These are phyloP conservation scores for Coprinopsis sp. DNA, from an alignment of 768 basidiomycete species.

Conservation along the genomic window DNA sequence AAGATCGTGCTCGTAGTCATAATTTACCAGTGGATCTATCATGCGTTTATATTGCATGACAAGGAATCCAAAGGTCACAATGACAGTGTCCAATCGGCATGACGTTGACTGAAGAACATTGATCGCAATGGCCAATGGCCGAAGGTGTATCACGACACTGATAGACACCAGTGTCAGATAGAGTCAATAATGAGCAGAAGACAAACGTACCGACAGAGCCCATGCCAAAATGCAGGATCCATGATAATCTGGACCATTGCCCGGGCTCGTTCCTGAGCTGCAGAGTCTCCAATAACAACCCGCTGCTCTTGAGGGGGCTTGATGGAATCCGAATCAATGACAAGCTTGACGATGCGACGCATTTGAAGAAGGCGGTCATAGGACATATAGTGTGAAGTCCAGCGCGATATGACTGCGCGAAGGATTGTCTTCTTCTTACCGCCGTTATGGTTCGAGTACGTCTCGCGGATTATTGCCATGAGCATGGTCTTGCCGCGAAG, in stretches of 20 bases:
- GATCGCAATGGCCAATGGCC: constrained; percentile 5
- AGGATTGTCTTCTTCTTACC: constrained; percentile 18
- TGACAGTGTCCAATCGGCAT: constrained; percentile 5
- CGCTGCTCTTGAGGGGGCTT: not conserved
- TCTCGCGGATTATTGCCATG: constrained; percentile 25
- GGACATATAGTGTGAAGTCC: constrained; percentile 30
- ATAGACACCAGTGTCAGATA: not conserved
- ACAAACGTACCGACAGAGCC: constrained; percentile 4
- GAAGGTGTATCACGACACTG: constrained; percentile 3
- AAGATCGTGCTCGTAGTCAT: constrained; percentile 3
- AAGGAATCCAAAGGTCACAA: constrained; percentile 9
- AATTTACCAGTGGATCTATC: not conserved
- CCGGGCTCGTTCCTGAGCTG: constrained; percentile 6
- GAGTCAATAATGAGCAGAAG: not conserved
- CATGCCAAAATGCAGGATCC: constrained; percentile 10
- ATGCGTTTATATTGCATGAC: not conserved
- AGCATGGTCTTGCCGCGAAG: constrained; percentile 29
- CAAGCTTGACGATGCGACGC: not conserved
- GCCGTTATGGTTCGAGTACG: constrained; percentile 13
- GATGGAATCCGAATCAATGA: not conserved
- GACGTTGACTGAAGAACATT: constrained; percentile 3
- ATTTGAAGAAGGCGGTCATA: constrained; percentile 12
- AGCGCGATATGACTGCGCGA: constrained; percentile 28
- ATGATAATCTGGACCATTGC: constrained; percentile 8
- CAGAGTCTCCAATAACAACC: not conserved